Evolutionary conservation across 2,329 filamentous ascomycete genomes (phyloP), one percentile per base, ranked within the genome.

Genomic region (Daldinia sp.): DNA sequence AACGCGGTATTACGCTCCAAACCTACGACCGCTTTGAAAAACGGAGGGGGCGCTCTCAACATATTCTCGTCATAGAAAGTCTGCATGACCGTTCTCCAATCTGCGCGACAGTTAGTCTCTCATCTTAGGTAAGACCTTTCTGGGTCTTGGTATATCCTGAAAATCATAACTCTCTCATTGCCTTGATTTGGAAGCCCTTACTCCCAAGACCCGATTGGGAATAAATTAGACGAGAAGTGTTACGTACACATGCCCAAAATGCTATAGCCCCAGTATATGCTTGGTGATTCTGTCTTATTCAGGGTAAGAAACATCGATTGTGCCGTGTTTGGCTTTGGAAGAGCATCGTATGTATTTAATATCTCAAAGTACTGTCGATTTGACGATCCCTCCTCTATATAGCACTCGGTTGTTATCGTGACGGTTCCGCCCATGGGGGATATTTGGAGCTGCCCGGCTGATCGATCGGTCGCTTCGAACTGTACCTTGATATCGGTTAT

Each of bases 11-110:
- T 63, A 33, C 23, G 66, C 10, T 56, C 6, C 15, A 65, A 20
- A 23, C 44, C 33, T 33, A 69, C 18, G 23, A 50, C 10, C 26
- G 58, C 62, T n/a, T 69, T 63, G 39, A 42, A 63, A 37, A 64
- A 69, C 2, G 60, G 60, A 12, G 54, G 54, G 2, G 53, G 20
- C 4, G 28, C 15, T 15, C 35, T 18, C 12, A 30, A n/a, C 30
- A 65, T 53, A 37, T 65, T 57, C 15, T 54, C 57, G 28, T 65
- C 55, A 35, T 59, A 69, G 35, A 69, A 65, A 20, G 9, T 26
- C 39, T 63, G 62, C 66, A 68, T 68, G 7, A 57, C 37, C 6
- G 58, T 42, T n/a, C 57, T 51, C 66, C 61, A 68, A 41, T 68
- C 64, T 33, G 13, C n/a, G 18, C n/a, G n/a, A 18, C n/a, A 18